Percentiles rank a stretch among this genome's conserved stretches.
Conservation (phyloP, 164 flowering plant species). For the Kingdonia uniflora region DNA sequence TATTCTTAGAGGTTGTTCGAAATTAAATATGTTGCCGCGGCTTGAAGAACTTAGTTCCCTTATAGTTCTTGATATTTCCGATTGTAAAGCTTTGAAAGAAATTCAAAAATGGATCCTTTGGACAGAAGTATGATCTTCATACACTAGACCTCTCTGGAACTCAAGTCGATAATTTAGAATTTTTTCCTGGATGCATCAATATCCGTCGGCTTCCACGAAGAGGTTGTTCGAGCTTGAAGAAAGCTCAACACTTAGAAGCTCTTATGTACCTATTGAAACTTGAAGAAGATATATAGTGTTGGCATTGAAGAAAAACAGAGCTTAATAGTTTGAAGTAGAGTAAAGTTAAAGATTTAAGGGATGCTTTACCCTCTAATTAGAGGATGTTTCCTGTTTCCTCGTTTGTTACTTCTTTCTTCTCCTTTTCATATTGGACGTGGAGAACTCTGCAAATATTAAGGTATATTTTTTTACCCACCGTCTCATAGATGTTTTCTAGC, state of each 20-base stretch:
- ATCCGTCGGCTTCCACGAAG: not conserved
- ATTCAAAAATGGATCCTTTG: not conserved
- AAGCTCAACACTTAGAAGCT: not conserved
- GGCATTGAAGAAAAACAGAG: too few species aligned
- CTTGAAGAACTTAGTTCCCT: not conserved
- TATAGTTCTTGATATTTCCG: not conserved
- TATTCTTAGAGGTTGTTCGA: conserved; percentile 1
- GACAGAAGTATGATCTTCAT: not conserved
- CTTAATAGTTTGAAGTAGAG: too few species aligned
- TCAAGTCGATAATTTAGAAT: not conserved
- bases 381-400: too few species aligned
- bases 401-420: too few species aligned
- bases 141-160: not conserved
- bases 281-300: too few species aligned
- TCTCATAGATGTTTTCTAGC: too few species aligned
- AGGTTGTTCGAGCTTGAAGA: not conserved
- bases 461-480: too few species aligned
- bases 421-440: too few species aligned
- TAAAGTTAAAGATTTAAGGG: too few species aligned
- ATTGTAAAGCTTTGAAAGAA: not conserved
- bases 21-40: not conserved
- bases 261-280: not conserved
- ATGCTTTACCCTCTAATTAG: too few species aligned
- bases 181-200: not conserved
- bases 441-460: too few species aligned